Evolutionary conservation across 306 rosid species (phyloP).

Genomic region (Malus domestica): ASM211411v1 NC_041803.1:41292001-41292500

Average conservation of each 20-base stretch:
- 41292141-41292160: too few species aligned
- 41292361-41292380: slow-evolving; percentile 22
- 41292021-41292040: too few species aligned
- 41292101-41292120: too few species aligned
- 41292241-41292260: too few species aligned
- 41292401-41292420: neutral
- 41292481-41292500: neutral
- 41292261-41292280: too few species aligned
- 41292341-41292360: slow-evolving; percentile 27
- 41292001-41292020: too few species aligned
- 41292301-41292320: slow-evolving; percentile 51
- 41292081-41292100: too few species aligned
- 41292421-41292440: neutral
- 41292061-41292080: too few species aligned
- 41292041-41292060: accelerated
- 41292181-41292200: too few species aligned
- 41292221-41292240: too few species aligned
- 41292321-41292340: slow-evolving; percentile 38
- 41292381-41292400: neutral
- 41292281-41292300: slow-evolving; percentile 7
- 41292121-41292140: too few species aligned
- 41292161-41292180: accelerated
- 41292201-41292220: too few species aligned
- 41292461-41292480: neutral
- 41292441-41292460: neutral